These are phyloP conservation scores for Vinca major DNA, from an alignment of 305 asterid genomes.

Conservation along the genomic window DNA sequence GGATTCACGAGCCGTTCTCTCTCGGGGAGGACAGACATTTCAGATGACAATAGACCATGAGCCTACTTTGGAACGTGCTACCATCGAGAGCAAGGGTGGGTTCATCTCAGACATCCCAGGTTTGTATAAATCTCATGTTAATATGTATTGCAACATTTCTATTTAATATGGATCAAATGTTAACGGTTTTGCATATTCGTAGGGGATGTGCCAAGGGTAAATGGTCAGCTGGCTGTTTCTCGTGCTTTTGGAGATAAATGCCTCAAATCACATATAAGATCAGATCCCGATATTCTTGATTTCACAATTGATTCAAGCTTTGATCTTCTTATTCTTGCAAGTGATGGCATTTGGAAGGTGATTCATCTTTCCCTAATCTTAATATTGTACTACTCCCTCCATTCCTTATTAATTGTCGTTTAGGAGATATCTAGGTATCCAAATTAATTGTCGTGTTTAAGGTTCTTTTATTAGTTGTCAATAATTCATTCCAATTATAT, in stretches of 20 bases:
- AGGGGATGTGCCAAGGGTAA: constrained; percentile 39
- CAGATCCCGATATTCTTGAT: constrained; percentile 32
- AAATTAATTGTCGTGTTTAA: no score
- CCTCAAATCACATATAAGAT: constrained; percentile 31
- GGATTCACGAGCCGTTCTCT: constrained; percentile 49
- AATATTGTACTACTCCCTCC: neutral
- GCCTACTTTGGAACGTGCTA: constrained; percentile 35
- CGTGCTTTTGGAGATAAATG: constrained; percentile 41
- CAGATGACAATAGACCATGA: constrained; percentile 49
- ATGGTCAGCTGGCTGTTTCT: constrained; percentile 41
- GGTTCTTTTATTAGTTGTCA: no score
- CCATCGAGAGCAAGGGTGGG: constrained; percentile 41
- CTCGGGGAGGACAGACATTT: constrained; percentile 36
- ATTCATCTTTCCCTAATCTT: constrained; percentile 2
- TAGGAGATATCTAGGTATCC: no score
- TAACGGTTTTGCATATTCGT: constrained; percentile 1
- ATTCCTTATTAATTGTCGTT: no score
- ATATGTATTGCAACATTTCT: no score
- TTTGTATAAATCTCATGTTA: neutral
- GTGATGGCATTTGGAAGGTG: constrained; percentile 43
- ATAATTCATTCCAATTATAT: no score
- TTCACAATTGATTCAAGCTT: constrained; percentile 21
- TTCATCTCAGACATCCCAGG: constrained; percentile 47
- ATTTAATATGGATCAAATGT: no score
- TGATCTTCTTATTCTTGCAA: constrained; percentile 31